Percentiles rank a stretch among this genome's conserved stretches.
Evolutionary conservation across 1,139 yeast genomes (phyloP).

Genomic region (Suhomyces taliae): DNA sequence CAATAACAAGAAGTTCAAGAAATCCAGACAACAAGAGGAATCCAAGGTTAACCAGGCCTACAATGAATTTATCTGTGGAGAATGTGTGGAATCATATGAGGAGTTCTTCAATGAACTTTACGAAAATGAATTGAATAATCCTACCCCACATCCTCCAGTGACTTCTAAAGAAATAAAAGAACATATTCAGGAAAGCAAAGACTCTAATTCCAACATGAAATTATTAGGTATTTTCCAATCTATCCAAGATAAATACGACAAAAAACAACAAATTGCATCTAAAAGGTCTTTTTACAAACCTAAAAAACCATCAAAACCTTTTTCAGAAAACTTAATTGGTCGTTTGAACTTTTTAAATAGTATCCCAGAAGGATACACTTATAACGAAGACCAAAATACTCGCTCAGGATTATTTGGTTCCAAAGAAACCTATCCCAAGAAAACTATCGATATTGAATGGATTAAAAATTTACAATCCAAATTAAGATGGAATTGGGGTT

Average conservation of each 20-base stretch:
- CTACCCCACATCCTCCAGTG: not conserved
- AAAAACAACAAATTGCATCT: conserved; percentile 6
- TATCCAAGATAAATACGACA: conserved; percentile 22
- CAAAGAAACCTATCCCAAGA: conserved; percentile 10
- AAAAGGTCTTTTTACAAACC: conserved; percentile 16
- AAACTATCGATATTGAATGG: conserved; percentile 26
- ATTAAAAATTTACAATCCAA: conserved; percentile 28
- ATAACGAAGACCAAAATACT: conserved; percentile 5
- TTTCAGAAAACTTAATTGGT: conserved; percentile 26
- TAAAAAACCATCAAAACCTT: conserved; percentile 16
- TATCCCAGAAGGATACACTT: conserved; percentile 16
- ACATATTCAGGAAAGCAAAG: not conserved
- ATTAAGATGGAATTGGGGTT: conserved; percentile 33
- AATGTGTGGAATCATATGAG: conserved; percentile 61
- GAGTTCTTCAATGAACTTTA: conserved; percentile 42
- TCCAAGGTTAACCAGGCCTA: conserved; percentile 19
- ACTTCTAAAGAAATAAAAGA: not conserved
- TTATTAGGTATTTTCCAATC: conserved; percentile 25
- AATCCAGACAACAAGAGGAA: conserved; percentile 5
- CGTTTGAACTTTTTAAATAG: conserved; percentile 25
- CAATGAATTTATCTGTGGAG: conserved; percentile 63
- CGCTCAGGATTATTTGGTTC: conserved; percentile 10
- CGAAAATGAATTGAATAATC: conserved; percentile 13
- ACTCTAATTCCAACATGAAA: conserved; percentile 10
- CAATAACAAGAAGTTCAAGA: conserved; percentile 19